phyloP scores from a whole-genome alignment of 2,329 filamentous ascomycete genomes.

The Balansia obtecta region DNA sequence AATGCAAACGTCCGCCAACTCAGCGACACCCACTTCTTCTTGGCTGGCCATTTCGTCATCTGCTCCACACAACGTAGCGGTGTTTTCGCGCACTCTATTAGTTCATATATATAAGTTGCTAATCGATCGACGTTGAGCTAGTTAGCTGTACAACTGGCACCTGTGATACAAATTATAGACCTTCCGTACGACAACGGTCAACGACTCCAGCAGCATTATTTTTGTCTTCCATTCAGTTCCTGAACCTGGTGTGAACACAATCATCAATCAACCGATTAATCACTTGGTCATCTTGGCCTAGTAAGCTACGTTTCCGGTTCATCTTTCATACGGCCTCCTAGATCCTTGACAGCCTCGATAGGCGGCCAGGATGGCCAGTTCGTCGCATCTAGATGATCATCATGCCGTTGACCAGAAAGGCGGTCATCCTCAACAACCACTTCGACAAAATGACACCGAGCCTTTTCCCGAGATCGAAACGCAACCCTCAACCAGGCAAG shows the following conservation, averaged over 20 bases:
- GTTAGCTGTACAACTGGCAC: no score
- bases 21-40: neutral
- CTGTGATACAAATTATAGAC: neutral
- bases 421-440: constrained; percentile 3
- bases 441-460: neutral
- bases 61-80: constrained; percentile 7
- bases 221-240: no score
- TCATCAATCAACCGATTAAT: no score
- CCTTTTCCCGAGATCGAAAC: constrained; percentile 2
- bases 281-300: no score
- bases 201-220: neutral
- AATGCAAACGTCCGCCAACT: neutral
- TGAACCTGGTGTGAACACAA: no score
- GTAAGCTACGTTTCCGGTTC: neutral
- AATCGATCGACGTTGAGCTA: neutral
- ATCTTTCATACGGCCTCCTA: neutral
- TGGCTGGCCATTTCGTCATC: constrained; percentile 6
- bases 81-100: neutral
- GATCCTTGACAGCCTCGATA: neutral
- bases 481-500: neutral
- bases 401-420: neutral
- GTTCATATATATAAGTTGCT: neutral
- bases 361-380: constrained; percentile 5
- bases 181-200: neutral
- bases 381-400: neutral